A percentile compares a stretch with the other conserved stretches of the same genome.
These are phyloP conservation scores for Lagenaria siceraria DNA, from an alignment of 306 rosid genomes.

Conservation along the genomic window DNA sequence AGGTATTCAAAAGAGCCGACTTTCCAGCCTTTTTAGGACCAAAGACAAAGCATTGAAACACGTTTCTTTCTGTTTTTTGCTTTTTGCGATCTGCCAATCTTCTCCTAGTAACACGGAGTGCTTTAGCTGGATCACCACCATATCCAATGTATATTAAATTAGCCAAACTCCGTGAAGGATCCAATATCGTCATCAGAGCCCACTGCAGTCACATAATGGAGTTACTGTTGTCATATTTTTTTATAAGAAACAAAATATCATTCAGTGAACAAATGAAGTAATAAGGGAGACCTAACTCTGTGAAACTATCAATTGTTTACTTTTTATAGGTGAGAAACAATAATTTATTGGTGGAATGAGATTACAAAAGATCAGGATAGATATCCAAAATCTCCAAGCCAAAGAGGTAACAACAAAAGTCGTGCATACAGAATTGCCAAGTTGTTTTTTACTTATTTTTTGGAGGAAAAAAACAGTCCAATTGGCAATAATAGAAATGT, in stretches of 20 bases:
- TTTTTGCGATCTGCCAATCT: constrained; percentile 59
- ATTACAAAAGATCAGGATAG: neutral
- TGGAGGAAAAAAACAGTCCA: neutral
- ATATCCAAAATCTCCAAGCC: neutral
- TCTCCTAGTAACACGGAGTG: constrained; percentile 62
- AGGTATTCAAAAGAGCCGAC: constrained; percentile 67
- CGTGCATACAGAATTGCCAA: neutral
- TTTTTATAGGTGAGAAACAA: neutral
- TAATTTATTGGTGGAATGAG: neutral
- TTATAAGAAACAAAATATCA: neutral
- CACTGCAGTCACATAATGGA: constrained; percentile 46
- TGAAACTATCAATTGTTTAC: neutral
- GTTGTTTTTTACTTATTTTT: neutral
- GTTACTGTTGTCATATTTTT: neutral
- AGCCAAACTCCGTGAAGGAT: constrained; percentile 64
- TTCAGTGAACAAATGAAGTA: neutral
- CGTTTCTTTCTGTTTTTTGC: constrained; percentile 65
- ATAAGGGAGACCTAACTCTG: neutral
- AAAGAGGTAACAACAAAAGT: neutral
- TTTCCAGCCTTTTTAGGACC: constrained; percentile 81
- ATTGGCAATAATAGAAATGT: neutral
- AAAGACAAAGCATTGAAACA: constrained; percentile 82
- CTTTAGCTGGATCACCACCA: constrained; percentile 72
- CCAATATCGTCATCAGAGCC: constrained; percentile 79
- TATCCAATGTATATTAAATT: constrained; percentile 83